phyloP scores from a whole-genome alignment of 2,329 filamentous ascomycete genomes.

The Leptodontidium sp. region DNA sequence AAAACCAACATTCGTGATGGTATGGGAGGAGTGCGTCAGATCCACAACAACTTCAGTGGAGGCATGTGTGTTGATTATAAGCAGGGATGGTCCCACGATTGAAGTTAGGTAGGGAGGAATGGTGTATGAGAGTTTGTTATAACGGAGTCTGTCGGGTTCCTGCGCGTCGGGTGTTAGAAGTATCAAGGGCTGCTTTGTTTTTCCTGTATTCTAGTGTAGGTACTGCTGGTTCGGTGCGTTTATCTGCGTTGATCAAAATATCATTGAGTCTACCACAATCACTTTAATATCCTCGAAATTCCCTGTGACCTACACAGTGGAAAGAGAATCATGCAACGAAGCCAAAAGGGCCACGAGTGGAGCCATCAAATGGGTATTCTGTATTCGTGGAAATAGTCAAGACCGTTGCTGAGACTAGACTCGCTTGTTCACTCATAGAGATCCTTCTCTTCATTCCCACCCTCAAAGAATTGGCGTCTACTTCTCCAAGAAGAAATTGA shows the following conservation, averaged over 20 bases:
- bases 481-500: slow-evolving; percentile 29
- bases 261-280: not conserved
- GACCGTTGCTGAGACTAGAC: not conserved
- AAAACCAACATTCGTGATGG: not conserved
- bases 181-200: not conserved
- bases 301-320: not conserved
- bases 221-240: not conserved
- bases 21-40: not conserved
- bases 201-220: not conserved
- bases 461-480: not conserved
- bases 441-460: not conserved
- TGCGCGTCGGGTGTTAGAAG: too few species aligned
- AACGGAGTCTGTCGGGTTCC: not conserved
- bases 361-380: slow-evolving; percentile 16
- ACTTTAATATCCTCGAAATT: not conserved
- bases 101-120: not conserved
- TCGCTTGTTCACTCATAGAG: not conserved
- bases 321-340: not conserved
- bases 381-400: slow-evolving; percentile 4
- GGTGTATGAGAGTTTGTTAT: not conserved
- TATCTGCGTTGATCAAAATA: not conserved
- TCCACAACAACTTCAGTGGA: not conserved
- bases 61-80: not conserved
- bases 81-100: not conserved
- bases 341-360: not conserved